Base-by-base conservation (phyloP, 208 protist species). In the Leishmania arabica region DNA sequence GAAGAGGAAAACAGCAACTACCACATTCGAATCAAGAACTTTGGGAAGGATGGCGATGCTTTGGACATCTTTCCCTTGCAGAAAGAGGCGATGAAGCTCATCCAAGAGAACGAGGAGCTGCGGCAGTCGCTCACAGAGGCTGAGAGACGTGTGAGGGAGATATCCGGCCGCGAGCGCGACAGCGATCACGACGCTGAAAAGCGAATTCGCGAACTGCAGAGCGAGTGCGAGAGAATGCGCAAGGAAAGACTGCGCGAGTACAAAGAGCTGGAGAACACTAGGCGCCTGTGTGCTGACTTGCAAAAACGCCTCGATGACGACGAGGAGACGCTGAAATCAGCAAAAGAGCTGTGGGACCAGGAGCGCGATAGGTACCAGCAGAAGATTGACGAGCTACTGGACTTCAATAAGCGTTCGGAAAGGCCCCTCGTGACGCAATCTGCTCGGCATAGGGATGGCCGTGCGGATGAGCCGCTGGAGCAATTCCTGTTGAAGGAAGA, bases 1-100 rank as follows among this genome's bases (percentile, higher is more conserved):
- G 91, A 96, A 64, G 93, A 96, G 45, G 93, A 96, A 79, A 96
- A 96, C 75, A 93, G 81, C 69, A 85, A 87, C 49, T 86, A 92
- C 13, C 85, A 91, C 31, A 56, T 85, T 42, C 78, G 71, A 21
- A 49, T 93, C 51, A 93, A 91, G 80, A 72, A 66, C 27, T 75
- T 84, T 51, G 86, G 88, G 40, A 80, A 54, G 13, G 79, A 64
- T 75, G 74, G 72, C 9, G 62, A 31, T 8, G 42, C 68, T 24
- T 58, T 70, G 8, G 53, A 75, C 1, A 7, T 79, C 31, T 62
- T 86, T 49, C 64, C 83, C 15, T 34, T 68, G 17, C 75, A 85
- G 51, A 82, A 54, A 47, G 93, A 93, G 68, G 91, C 91, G 6
- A 60, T 87, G 49, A 89, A 91, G 56, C 77, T 96, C 49, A 90